phyloP scores from a whole-genome alignment of 441 rosid genomes.

The Theobroma grandiflorum region DNA sequence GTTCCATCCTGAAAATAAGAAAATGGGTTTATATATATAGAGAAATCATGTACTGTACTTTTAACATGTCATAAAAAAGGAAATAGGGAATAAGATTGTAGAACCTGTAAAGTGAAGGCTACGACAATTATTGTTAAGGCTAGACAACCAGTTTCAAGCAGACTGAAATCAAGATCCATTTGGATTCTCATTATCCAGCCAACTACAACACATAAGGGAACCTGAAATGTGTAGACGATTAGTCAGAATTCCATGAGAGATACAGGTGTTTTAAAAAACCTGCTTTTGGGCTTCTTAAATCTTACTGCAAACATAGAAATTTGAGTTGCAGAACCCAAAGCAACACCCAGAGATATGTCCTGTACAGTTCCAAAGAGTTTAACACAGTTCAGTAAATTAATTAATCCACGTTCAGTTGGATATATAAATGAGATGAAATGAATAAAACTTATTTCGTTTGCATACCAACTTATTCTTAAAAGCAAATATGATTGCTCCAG shows the following conservation, averaged over 20 bases:
- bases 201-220: conserved; percentile 64
- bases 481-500: conserved; percentile 71
- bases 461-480: conserved; percentile 62
- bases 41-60: neutral
- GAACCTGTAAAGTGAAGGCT: conserved; percentile 65
- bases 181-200: conserved; percentile 62
- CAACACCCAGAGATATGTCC: conserved; percentile 76
- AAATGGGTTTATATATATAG: neutral
- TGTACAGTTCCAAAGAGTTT: conserved; percentile 2
- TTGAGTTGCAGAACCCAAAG: conserved; percentile 76
- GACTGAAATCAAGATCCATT: conserved; percentile 75
- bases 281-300: neutral
- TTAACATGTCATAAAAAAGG: neutral
- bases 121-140: conserved; percentile 61
- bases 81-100: neutral
- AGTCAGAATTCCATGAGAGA: neutral
- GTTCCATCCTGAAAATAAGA: conserved; percentile 61
- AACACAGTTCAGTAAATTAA: neutral
- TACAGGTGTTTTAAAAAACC: too few species aligned
- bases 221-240: conserved; percentile 35
- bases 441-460: neutral
- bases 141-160: conserved; percentile 65
- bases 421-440: neutral
- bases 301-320: conserved; percentile 75
- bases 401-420: neutral